A percentile compares a stretch with the other conserved stretches of the same genome.
phyloP scores from a whole-genome alignment of 2,329 filamentous ascomycete genomes.

The Pestalotiopsis sp. region DNA sequence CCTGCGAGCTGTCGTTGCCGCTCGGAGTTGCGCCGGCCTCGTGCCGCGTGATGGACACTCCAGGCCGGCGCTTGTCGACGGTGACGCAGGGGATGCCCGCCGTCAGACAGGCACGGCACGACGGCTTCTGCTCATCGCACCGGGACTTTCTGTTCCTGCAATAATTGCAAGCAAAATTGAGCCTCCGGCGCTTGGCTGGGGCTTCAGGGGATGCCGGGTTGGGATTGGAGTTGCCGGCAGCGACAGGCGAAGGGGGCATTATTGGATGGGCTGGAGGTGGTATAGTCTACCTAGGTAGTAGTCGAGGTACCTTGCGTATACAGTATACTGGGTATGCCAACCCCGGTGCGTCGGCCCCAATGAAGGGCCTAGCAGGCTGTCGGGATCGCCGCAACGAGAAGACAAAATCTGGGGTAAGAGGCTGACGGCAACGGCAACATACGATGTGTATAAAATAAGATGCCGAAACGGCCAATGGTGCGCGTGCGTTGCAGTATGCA shows the following conservation, averaged over 20 bases:
- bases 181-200: constrained; percentile 10
- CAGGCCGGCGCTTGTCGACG: constrained; percentile 14
- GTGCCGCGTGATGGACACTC: constrained; percentile 8
- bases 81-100: constrained; percentile 14
- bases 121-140: constrained; percentile 15
- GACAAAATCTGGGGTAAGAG: constrained; percentile 2
- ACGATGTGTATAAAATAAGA: constrained; percentile 3
- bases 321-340: neutral
- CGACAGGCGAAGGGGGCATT: neutral
- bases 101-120: constrained; percentile 13
- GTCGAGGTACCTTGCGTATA: neutral
- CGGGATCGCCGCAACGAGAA: neutral
- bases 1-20: neutral
- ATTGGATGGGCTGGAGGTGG: neutral
- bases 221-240: neutral
- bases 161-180: constrained; percentile 17
- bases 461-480: neutral
- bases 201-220: neutral
- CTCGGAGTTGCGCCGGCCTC: constrained; percentile 1
- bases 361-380: neutral
- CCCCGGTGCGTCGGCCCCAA: neutral
- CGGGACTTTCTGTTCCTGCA: constrained; percentile 13
- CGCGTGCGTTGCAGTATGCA: neutral
- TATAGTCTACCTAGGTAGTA: neutral
- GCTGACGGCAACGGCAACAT: neutral